phyloP scores from a whole-genome alignment of 192 early-diverging fungal species.

The Entomortierella parvispora region DNA sequence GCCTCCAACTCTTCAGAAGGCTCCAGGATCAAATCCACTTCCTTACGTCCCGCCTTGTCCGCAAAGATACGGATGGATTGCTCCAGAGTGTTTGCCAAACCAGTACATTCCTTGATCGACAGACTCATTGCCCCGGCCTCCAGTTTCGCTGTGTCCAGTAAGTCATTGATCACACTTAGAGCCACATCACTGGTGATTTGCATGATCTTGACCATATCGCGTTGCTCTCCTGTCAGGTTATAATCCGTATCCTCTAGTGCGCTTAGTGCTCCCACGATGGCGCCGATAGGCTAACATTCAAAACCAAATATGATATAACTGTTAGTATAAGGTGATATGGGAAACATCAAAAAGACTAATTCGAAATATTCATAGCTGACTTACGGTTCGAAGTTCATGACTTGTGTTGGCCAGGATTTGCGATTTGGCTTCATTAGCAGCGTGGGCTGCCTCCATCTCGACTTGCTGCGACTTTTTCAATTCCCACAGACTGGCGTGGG shows the following conservation, averaged over 20 bases:
- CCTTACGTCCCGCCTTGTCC: constrained; percentile 47
- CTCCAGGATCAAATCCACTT: constrained; percentile 61
- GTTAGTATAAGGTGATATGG: neutral
- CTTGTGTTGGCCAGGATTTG: constrained; percentile 57
- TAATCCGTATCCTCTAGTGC: constrained; percentile 50
- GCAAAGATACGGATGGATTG: constrained; percentile 53
- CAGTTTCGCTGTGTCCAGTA: constrained; percentile 52
- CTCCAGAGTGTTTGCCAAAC: constrained; percentile 51
- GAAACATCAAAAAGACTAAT: neutral
- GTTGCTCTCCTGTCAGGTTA: constrained; percentile 50
- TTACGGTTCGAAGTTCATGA: constrained; percentile 48
- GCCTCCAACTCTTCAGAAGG: constrained; percentile 56
- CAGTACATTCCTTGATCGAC: constrained; percentile 52
- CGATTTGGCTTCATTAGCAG: constrained; percentile 51
- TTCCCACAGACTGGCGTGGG: constrained; percentile 48
- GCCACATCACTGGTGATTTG: constrained; percentile 53
- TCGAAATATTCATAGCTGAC: neutral
- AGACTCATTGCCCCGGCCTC: constrained; percentile 55
- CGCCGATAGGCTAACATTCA: constrained; percentile 47
- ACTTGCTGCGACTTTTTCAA: constrained; percentile 51
- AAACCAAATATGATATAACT: neutral
- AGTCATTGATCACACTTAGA: constrained; percentile 52
- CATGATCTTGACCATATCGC: constrained; percentile 57
- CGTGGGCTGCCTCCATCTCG: constrained; percentile 56
- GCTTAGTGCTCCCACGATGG: constrained; percentile 54